A percentile compares a stretch with the other conserved stretches of the same genome.
Conservation (phyloP, 2,329 filamentous ascomycete genomes). For the Arthrinium phaeospermum region DNA sequence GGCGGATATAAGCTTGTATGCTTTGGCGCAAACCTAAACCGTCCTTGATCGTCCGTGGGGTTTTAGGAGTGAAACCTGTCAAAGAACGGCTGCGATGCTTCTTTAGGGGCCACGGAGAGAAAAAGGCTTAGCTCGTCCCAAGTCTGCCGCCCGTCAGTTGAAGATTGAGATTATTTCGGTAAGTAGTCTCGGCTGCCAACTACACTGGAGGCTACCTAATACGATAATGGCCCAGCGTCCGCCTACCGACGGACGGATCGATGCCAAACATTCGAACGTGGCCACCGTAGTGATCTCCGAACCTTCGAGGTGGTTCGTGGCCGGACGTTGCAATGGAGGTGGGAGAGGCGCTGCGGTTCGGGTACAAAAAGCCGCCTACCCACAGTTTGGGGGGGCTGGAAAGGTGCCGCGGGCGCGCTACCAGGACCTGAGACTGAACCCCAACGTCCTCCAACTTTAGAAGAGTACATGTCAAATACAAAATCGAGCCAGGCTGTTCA, state of each 20-base stretch:
- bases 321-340: background rate
- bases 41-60: background rate
- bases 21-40: constrained; percentile 2
- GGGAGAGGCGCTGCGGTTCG: background rate
- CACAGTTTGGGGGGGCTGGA: background rate
- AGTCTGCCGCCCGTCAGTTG: background rate
- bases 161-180: background rate
- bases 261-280: background rate
- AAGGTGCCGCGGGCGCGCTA: constrained; percentile 12
- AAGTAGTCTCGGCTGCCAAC: background rate
- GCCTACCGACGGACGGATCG: background rate
- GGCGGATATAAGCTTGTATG: constrained; percentile 3
- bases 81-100: background rate
- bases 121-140: constrained; percentile 7
- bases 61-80: constrained; percentile 17
- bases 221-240: background rate
- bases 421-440: constrained; percentile 11
- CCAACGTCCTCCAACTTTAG: constrained; percentile 15
- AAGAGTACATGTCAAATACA: background rate
- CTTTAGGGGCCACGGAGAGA: background rate
- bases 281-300: background rate
- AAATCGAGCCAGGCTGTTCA: background rate
- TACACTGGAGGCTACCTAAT: background rate
- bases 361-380: background rate
- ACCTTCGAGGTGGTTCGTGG: background rate